Percentiles rank a stretch among this genome's conserved stretches.
These are phyloP conservation scores for Xylariales sp. DNA, from an alignment of 2,329 filamentous ascomycete genomes.

Conservation along the genomic window DNA sequence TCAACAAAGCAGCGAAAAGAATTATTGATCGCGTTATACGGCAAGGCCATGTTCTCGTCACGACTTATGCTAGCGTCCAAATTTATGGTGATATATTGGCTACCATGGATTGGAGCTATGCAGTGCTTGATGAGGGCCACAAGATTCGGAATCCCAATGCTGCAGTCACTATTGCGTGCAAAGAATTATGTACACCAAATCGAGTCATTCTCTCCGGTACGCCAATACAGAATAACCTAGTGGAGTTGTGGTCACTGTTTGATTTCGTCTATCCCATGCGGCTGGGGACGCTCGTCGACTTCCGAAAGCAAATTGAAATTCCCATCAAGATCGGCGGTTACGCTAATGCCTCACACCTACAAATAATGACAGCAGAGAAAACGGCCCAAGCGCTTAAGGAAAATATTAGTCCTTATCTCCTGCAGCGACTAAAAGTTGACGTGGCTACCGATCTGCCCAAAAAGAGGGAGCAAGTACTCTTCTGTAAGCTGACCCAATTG, in stretches of 20 bases:
- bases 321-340: slow-evolving; percentile 95
- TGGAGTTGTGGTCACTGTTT: slow-evolving; percentile 67
- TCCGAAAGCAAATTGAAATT: slow-evolving; percentile 90
- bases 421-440: slow-evolving; percentile 93
- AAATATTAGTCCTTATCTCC: slow-evolving; percentile 89
- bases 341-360: slow-evolving; percentile 91
- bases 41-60: slow-evolving; percentile 92
- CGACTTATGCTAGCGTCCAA: slow-evolving; percentile 95
- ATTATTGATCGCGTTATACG: slow-evolving; percentile 85
- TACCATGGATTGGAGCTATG: slow-evolving; percentile 89
- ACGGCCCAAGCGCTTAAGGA: slow-evolving; percentile 95
- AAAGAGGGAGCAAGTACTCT: slow-evolving; percentile 95
- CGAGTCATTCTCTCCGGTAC: slow-evolving; percentile 95
- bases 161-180: slow-evolving; percentile 93
- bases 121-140: slow-evolving; percentile 95
- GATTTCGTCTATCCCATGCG: slow-evolving; percentile 99
- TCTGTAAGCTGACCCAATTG: slow-evolving; percentile 87
- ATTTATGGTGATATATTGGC: slow-evolving; percentile 87
- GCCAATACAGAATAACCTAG: slow-evolving; percentile 59
- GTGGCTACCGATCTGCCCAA: slow-evolving; percentile 93
- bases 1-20: slow-evolving; percentile 76
- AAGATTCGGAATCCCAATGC: slow-evolving; percentile 98
- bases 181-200: slow-evolving; percentile 89
- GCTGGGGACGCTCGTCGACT: slow-evolving; percentile 89
- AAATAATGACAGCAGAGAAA: slow-evolving; percentile 93